Conservation (phyloP, 805 yeast species). For the Yamadazyma endophytica region DNA sequence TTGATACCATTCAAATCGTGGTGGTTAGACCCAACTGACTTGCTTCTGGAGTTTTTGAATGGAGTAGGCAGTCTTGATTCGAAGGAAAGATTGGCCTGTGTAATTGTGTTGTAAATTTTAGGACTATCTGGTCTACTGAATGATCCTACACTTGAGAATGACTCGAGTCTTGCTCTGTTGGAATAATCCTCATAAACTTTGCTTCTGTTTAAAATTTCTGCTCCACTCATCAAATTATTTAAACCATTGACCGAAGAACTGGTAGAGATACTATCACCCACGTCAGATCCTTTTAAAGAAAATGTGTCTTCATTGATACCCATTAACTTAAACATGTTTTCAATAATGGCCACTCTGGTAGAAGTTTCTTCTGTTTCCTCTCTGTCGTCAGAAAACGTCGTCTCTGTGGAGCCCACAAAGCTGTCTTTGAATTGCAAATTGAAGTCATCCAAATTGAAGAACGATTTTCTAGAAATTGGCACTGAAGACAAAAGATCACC, state of each 20-base stretch:
- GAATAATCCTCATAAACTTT: slow-evolving; percentile 12
- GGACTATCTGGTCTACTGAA: slow-evolving; percentile 14
- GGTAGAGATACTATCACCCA: slow-evolving; percentile 18
- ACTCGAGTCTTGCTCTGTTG: slow-evolving; percentile 12
- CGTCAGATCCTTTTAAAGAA: slow-evolving; percentile 4
- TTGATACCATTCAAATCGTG: slow-evolving; percentile 22
- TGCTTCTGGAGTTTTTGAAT: slow-evolving; percentile 3
- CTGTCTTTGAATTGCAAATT: slow-evolving; percentile 7
- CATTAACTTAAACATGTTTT: slow-evolving; percentile 61
- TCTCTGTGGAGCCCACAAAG: slow-evolving; percentile 4
- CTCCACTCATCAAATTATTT: slow-evolving; percentile 18
- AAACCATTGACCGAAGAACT: slow-evolving; percentile 28
- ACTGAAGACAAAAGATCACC: slow-evolving; percentile 84
- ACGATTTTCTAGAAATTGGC: slow-evolving; percentile 52
- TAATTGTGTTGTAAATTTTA: slow-evolving; percentile 29
- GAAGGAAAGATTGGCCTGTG: slow-evolving; percentile 11
- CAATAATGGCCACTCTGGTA: slow-evolving; percentile 60
- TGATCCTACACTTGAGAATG: slow-evolving; percentile 12
- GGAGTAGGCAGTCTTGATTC: too few relatives aligned
- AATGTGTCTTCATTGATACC: slow-evolving; percentile 48
- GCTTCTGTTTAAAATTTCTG: slow-evolving; percentile 9
- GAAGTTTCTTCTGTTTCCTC: slow-evolving; percentile 73
- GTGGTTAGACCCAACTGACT: slow-evolving; percentile 1
- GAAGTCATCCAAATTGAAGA: slow-evolving; percentile 15
- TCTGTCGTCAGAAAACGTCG: slow-evolving; percentile 45